Evolutionary conservation across 768 basidiomycete species (phyloP).

Genomic region (Lanmaoa rubissima): DNA sequence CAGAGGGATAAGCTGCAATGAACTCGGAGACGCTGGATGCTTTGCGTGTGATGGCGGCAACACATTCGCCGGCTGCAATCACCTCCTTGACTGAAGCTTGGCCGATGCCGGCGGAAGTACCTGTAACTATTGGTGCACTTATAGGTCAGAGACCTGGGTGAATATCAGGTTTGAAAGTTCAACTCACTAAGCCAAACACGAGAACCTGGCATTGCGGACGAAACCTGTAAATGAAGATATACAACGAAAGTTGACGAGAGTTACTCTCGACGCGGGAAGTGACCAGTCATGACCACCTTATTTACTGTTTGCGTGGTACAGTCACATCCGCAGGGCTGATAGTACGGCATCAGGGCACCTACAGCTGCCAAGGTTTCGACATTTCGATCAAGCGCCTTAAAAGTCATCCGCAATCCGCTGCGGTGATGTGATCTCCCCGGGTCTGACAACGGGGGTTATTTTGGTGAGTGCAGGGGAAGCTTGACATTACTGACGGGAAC

Average conservation of each 20-base stretch:
- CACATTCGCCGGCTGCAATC: conserved; percentile 27
- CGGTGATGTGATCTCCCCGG: too few species aligned
- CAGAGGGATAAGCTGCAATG: conserved; percentile 7
- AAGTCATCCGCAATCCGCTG: too few species aligned
- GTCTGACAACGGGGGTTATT: too few species aligned
- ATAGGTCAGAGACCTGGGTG: not conserved
- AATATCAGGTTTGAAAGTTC: not conserved
- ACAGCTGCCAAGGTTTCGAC: too few species aligned
- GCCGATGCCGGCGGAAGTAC: conserved; percentile 41
- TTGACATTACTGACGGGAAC: too few species aligned
- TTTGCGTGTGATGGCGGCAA: conserved; percentile 29
- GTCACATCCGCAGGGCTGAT: too few species aligned
- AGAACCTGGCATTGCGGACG: conserved; percentile 15
- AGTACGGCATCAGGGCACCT: too few species aligned
- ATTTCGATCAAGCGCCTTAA: too few species aligned
- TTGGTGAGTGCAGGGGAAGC: too few species aligned
- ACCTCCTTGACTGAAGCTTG: conserved; percentile 28
- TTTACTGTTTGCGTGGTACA: not conserved
- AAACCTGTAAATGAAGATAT: not conserved
- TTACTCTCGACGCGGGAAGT: not conserved
- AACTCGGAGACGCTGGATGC: conserved; percentile 21
- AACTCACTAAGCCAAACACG: conserved; percentile 26
- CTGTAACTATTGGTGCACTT: conserved; percentile 34
- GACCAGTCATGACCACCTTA: conserved; percentile 11
- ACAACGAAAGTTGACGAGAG: not conserved